These are phyloP conservation scores for Chloranthus sessilifolius DNA, from an alignment of 164 flowering plant genomes.

Conservation along the genomic window DNA sequence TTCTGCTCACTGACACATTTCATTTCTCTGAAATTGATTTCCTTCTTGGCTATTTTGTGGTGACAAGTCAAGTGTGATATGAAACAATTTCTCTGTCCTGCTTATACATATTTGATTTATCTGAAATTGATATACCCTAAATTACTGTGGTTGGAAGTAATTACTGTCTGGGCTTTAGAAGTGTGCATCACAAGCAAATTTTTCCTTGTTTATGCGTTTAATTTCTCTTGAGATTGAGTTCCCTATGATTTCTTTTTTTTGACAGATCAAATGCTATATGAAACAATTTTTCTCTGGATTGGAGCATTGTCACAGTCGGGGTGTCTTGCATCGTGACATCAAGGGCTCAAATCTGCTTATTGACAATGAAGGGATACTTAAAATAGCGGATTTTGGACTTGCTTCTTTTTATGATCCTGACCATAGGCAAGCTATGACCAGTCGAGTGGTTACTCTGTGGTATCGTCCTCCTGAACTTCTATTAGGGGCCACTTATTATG, in stretches of 20 bases:
- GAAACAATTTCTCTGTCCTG: too few relatives aligned
- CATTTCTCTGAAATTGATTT: too few relatives aligned
- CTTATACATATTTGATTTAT: too few relatives aligned
- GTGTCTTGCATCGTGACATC: conserved; percentile 88
- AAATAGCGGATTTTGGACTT: conserved; percentile 92
- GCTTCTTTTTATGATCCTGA: conserved; percentile 73
- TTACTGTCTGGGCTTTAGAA: not conserved
- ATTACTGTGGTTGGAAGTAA: too few relatives aligned
- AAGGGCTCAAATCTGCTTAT: conserved; percentile 90
- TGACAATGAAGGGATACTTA: conserved; percentile 74
- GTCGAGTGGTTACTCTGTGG: conserved; percentile 95
- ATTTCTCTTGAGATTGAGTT: too few relatives aligned
- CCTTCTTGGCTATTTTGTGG: too few relatives aligned
- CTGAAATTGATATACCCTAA: too few relatives aligned
- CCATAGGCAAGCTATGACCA: conserved; percentile 69
- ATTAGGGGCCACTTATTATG: conserved; percentile 81
- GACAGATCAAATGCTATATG: conserved; percentile 85
- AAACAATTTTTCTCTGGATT: conserved; percentile 80
- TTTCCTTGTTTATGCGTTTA: not conserved
- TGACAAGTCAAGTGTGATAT: too few relatives aligned
- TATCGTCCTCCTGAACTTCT: conserved; percentile 97
- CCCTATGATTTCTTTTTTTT: not conserved
- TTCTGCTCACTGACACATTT: too few relatives aligned
- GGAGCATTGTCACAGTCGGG: conserved; percentile 82
- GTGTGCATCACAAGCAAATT: not conserved